Evolutionary conservation across 805 yeast species (phyloP), one percentile per base, ranked within the genome.

Genomic region (Candida hispaniensis): DNA sequence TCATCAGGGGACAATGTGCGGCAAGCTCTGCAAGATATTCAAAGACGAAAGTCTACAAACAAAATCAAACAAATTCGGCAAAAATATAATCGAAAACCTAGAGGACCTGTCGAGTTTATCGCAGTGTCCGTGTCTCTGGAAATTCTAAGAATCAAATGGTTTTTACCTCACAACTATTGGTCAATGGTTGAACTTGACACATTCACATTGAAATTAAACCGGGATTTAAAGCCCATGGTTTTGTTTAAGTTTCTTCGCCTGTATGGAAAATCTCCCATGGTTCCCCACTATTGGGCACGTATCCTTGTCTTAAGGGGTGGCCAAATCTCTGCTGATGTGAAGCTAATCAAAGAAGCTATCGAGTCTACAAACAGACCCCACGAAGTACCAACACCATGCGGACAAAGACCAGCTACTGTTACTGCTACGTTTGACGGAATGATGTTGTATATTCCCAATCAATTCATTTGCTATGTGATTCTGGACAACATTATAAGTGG

Each of bases 401-500:
- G 24, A 6, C 28, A 32, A n/a, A 26, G 30, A 13, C 44, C 42
- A 6, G 54, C 44, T 14, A 38, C 46, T 19, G 40, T 56, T 14
- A 16, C 39, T 2, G 39, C 59, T 20, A 47, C 49, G 10, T 43
- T 55, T n/a, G 56, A 51, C 6, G 56, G 52, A 3, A 28, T 61
- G 39, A 45, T 60, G 8, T 35, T 63, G 38, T 55, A 52, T 15
- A 48, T 83, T 33, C 95, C 96, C 0, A 71, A 77, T 52, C 72
- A 73, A 36, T 80, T 80, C 50, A 63, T 79, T 34, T 72, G 81
- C 38, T 81, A 80, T 56, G 69, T 75, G 14, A 67, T 86, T n/a
- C 72, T 86, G 47, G 95, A 86, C 47, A 79, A 79, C 47, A 58
- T 79, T 10, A 67, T 81, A 12, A 73, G 83, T 0, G 57, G 75